Percentiles rank a stretch among this genome's conserved stretches.
phyloP scores from a whole-genome alignment of 352 stramenopile species.

The Pythium periplocum region DNA sequence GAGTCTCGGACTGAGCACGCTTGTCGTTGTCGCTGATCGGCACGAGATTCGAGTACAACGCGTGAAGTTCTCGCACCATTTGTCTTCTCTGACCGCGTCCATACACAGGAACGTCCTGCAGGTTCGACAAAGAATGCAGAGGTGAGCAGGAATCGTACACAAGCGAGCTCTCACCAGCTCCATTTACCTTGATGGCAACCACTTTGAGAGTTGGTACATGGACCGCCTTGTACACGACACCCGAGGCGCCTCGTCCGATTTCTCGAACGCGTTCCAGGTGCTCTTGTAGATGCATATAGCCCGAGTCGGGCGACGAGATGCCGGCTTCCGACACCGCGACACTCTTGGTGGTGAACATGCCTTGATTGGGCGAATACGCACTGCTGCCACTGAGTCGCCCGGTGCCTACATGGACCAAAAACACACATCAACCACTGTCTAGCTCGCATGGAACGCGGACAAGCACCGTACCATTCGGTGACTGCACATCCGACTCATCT shows the following conservation, averaged over 20 bases:
- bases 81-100: conserved; percentile 76
- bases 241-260: conserved; percentile 73
- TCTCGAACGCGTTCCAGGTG: conserved; percentile 78
- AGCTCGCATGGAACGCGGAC: background rate
- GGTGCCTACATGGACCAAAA: conserved; percentile 17
- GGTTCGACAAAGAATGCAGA: background rate
- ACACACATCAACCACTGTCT: too few relatives aligned
- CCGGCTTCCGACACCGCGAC: conserved; percentile 80
- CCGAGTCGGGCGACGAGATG: conserved; percentile 76
- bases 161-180: too few relatives aligned
- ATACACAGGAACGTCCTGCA: conserved; percentile 81
- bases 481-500: conserved; percentile 60
- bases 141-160: too few relatives aligned
- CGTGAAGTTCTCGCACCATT: conserved; percentile 88
- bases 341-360: conserved; percentile 83
- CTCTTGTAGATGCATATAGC: conserved; percentile 77
- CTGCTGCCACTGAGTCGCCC: conserved; percentile 67
- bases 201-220: conserved; percentile 89
- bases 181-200: conserved; percentile 79
- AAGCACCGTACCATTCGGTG: conserved; percentile 44
- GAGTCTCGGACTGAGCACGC: background rate
- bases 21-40: conserved; percentile 55
- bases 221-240: conserved; percentile 88
- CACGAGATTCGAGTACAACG: conserved; percentile 86
- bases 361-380: conserved; percentile 82